Base-by-base conservation (phyloP, 2,329 filamentous ascomycete species). In the Penicillium brasilianum region DNA sequence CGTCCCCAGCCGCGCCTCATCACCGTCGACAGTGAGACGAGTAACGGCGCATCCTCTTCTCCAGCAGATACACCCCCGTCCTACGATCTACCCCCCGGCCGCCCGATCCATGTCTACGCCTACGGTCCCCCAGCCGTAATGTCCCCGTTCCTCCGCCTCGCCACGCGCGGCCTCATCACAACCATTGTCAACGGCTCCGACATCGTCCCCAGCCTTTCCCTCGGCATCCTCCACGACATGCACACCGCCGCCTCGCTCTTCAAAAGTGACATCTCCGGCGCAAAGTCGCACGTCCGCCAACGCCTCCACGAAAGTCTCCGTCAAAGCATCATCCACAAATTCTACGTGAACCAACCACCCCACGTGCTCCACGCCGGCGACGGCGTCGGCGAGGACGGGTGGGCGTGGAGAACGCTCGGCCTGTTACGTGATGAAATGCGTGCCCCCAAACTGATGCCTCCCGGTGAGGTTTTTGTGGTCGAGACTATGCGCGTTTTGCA, bases 21-120 rank as follows among this genome's bases (percentile, higher is more conserved):
- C 9, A 70, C 76, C 1, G 61, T 52, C 37, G 60, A 61, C 39
- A 64, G 55, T 56, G 67, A 71, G 25, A 55, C 69, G 60, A 64
- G 60, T 63, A 57, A 60, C 46, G 11, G 57, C 59, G 20, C n/a
- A 51, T 59, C 60, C 64, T 68, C 54, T 57, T 66, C 65, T 58
- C 58, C 69, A 44, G 16, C 18, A 37, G 36, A 53, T 5, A 13
- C 22, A 36, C 62, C 66, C 8, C 61, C 67, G 53, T 58, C 66
- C 30, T 76, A 87, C 34, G 83, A 81, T 18, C 81, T 93, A 0
- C 90, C 90, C 0, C 69, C 88, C 0, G 87, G 88, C 16, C 84
- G 90, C 0, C 88, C 89, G 3, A 89, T 93, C 20, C 90, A 93
- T 68, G 90, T 92, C 13, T 93, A 91, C 72, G 88, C 90, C 7